Evolutionary conservation across 1,284 basidiomycete genomes (phyloP), one percentile per base, ranked within the genome.

Genomic region (Fomitopsis palustris): DNA sequence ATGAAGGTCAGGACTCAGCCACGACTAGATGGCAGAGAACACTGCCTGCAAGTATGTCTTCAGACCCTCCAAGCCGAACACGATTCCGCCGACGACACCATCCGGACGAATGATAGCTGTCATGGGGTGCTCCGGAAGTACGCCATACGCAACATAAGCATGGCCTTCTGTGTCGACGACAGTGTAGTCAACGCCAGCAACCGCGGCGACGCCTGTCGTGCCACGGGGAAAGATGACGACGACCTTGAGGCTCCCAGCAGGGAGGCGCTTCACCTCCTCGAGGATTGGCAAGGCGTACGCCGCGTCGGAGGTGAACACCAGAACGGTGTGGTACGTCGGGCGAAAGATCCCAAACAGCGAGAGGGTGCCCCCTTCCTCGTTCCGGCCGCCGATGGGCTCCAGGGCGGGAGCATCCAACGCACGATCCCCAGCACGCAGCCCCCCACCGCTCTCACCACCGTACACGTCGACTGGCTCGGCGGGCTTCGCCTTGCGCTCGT

Each of bases 391-490:
- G 7, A 61, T 56, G 10, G 61, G 57, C 29, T 65, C 49, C 7
- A 80, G 68, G 6, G 64, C 72, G 8, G 78, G 70, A 1, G 79
- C 75, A 39, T 80, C 75, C 0, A 78, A 79, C 14, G 80, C 78
- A 31, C 78, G 67, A 61, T 82, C 79, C 0, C 79, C 81, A 0
- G 78, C 79, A n/a, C 73, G 70, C 9, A 78, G 25, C 12, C 63
- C 65, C 7, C 57, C 64, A 4, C 65, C 67, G 0, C 54, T 56
- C 3, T 58, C 62, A 19, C 33, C 55, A 3, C 65, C 57, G 47
- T 69, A 68, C 39, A 66, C 61, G 54, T 65, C 61, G 25, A 59
- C 45, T 1, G n/a, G 67, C 19, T 68, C 35, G 35, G 35, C 4
- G 12, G 35, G 35, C 35, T 37, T 37, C 35, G 35, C 35, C 12